Evolutionary conservation across 2,329 filamentous ascomycete genomes (phyloP).

Genomic region (Xylaria arbuscula): DNA sequence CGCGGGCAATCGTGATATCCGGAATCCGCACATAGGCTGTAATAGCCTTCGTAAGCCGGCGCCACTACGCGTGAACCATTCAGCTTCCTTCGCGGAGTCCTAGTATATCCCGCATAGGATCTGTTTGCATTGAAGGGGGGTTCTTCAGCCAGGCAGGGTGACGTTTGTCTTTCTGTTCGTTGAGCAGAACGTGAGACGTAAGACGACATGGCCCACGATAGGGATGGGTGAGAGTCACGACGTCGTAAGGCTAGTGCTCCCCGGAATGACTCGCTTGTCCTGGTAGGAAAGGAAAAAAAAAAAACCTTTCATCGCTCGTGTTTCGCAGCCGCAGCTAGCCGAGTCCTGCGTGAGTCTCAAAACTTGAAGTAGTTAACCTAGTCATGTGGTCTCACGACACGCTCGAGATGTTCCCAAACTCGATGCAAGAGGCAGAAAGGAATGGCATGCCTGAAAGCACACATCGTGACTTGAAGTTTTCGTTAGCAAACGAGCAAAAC

Average conservation of each 20-base stretch:
- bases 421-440: background rate
- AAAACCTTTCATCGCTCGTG: background rate
- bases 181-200: constrained; percentile 5
- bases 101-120: background rate
- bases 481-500: background rate
- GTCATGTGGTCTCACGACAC: constrained; percentile 20
- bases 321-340: constrained; percentile 26
- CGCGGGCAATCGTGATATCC: constrained; percentile 3
- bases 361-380: background rate
- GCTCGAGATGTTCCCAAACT: constrained; percentile 2
- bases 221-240: constrained; percentile 14
- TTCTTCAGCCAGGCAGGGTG: constrained; percentile 10
- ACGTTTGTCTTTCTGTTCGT: background rate
- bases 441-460: background rate
- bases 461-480: constrained; percentile 15
- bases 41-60: constrained; percentile 16
- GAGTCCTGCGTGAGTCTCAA: constrained; percentile 3
- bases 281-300: background rate
- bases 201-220: constrained; percentile 15
- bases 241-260: background rate
- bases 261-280: background rate
- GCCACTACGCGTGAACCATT: background rate
- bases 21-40: constrained; percentile 10
- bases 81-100: background rate
- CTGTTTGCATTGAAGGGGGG: constrained; percentile 8